A percentile compares a stretch with the other conserved stretches of the same genome.
Evolutionary conservation across 2,329 filamentous ascomycete genomes (phyloP).

Genomic region (Salinomyces thailandicus): DNA sequence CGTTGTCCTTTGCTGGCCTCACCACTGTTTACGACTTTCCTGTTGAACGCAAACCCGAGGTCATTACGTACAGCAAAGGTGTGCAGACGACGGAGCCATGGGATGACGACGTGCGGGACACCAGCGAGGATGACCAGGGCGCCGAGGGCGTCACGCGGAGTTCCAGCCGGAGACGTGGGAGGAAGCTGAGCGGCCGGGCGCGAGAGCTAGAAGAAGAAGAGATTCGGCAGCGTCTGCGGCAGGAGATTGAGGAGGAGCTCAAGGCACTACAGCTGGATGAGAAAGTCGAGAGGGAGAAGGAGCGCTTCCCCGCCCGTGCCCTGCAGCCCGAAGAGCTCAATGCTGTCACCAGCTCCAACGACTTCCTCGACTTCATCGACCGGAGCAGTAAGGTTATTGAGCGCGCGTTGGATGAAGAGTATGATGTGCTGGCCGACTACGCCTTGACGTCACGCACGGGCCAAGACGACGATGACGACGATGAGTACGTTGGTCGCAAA

Average conservation of each 20-base stretch:
- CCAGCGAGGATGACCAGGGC: not conserved
- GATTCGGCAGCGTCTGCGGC: constrained; percentile 69
- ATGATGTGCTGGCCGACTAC: constrained; percentile 93
- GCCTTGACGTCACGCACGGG: constrained; percentile 64
- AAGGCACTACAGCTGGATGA: constrained; percentile 51
- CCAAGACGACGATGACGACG: constrained; percentile 68
- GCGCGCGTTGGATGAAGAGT: constrained; percentile 86
- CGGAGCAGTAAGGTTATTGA: constrained; percentile 95
- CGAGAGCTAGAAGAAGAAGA: constrained; percentile 62
- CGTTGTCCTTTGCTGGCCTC: constrained; percentile 61
- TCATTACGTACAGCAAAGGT: constrained; percentile 93
- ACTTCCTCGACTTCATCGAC: constrained; percentile 92
- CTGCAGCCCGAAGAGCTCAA: constrained; percentile 77
- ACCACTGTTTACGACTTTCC: constrained; percentile 73
- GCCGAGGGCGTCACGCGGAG: constrained; percentile 42
- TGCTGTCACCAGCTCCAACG: constrained; percentile 81
- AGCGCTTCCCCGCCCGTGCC: constrained; percentile 63
- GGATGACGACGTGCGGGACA: constrained; percentile 39
- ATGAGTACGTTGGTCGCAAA: constrained; percentile 60
- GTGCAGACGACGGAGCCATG: constrained; percentile 82
- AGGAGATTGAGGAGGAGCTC: constrained; percentile 88
- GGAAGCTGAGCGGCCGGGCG: constrained; percentile 67
- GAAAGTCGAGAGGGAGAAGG: constrained; percentile 35
- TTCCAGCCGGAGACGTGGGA: constrained; percentile 46
- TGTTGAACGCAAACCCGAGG: constrained; percentile 54